Base-by-base conservation (phyloP, 495 filamentous ascomycete species). In the Talaromyces stipitatus region DNA sequence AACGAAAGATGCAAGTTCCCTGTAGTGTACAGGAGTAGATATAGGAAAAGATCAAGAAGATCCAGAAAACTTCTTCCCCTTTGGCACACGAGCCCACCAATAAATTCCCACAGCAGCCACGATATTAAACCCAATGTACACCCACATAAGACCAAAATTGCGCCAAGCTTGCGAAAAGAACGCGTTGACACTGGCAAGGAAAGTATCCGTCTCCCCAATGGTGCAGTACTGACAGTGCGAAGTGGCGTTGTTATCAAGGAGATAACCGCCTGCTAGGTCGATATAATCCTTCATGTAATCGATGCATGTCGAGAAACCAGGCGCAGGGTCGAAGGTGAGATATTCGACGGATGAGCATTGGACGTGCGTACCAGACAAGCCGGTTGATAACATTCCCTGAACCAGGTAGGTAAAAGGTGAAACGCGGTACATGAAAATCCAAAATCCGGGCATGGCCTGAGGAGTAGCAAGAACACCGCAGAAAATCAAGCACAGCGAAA, bases 401-500 rank as follows among this genome's bases (percentile, higher is more conserved):
- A 90, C 80, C 0, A 88, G 69, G 60, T 91, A 91, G 0, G 84
- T 87, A 57, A 91, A 84, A 5, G 89, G 88, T 5, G 85, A 88
- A 51, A 88, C 73, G 26, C 85, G 84, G 67, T 91, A 90, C 85
- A 91, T 88, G 75, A 91, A 91, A 60, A 88, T 88, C 88, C 89
- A 94, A 75, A 91, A 91, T 9, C 80, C 67, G 9, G 87, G 87
- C 26, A 91, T 69, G 2, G 69, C 73, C 2, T 69, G 61, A 2
- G 88, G 85, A 30, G 66, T 77, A 54, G 86, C 82, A 59, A 92
- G 80, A 48, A 92, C 87, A 76, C 85, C 78, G 62, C 83, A 86
- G 76, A 91, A 90, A 67, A 87, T 83, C 60, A 87, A 65, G 62
- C 79, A 82, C 9, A 91, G 67, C 12, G 78, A 82, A 69, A 87